Evolutionary conservation across 1,139 yeast species (phyloP).

Genomic region (Scheffersomyces titani): DNA sequence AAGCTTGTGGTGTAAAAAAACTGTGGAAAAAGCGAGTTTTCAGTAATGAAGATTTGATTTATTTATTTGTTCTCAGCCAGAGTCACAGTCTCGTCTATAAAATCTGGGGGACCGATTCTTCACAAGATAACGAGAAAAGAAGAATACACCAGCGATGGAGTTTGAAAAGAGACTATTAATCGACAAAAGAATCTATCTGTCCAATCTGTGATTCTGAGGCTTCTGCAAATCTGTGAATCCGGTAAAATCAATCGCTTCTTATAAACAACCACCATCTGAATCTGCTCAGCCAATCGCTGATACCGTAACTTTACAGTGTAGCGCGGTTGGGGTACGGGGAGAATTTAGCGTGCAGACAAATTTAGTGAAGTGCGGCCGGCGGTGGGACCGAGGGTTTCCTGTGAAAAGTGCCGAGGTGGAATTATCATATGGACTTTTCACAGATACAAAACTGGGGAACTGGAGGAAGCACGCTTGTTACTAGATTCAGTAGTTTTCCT

Average conservation of each 20-base stretch:
- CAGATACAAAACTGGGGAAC: neutral
- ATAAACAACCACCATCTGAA: neutral
- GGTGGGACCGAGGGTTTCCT: neutral
- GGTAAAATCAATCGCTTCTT: neutral
- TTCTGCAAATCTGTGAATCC: neutral
- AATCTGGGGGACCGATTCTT: neutral
- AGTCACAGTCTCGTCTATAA: neutral
- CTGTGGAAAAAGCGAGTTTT: neutral
- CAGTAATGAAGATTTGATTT: too few species aligned
- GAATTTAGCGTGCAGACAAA: neutral
- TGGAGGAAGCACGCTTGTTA: neutral
- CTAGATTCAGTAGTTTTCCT: neutral
- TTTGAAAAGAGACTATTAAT: neutral
- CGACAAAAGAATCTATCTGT: too few species aligned
- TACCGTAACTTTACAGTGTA: neutral
- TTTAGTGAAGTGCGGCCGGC: neutral
- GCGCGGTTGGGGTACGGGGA: neutral
- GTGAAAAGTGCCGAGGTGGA: neutral
- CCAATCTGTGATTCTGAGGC: neutral
- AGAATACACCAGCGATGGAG: neutral
- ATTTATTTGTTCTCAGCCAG: neutral
- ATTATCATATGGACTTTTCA: neutral
- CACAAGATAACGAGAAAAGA: neutral
- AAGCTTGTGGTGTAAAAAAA: neutral
- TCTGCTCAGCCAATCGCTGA: neutral